Conservation (phyloP, 176 grass and related monocot genomes). For the Typha latifolia region DNA sequence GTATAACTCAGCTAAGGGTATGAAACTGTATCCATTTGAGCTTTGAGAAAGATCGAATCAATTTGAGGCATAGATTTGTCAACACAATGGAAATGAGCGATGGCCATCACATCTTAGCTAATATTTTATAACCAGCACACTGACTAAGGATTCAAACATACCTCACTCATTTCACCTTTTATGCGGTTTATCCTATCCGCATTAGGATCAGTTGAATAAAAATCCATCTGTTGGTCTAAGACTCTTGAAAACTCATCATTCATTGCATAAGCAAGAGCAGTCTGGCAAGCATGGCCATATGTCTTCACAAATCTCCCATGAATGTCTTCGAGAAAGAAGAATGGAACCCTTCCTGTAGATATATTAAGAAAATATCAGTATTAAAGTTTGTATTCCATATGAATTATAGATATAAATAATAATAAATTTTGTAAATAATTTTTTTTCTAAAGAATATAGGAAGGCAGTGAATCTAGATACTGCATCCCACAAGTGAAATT, state of each 20-base stretch:
- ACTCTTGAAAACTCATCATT: slow-evolving; percentile 98
- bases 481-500: too few species aligned
- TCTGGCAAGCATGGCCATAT: slow-evolving; percentile 74
- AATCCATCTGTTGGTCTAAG: slow-evolving; percentile 81
- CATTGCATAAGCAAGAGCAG: slow-evolving; percentile 77
- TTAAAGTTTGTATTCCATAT: neutral
- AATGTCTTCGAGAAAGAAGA: slow-evolving; percentile 89
- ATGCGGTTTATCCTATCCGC: slow-evolving; percentile 91
- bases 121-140: neutral
- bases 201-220: slow-evolving; percentile 87
- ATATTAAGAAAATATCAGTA: neutral
- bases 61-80: too few species aligned
- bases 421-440: too few species aligned
- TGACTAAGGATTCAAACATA: slow-evolving; percentile 9
- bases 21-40: too few species aligned
- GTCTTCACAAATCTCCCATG: slow-evolving; percentile 90
- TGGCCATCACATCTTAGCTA: too few species aligned
- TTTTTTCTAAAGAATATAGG: too few species aligned
- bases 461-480: too few species aligned
- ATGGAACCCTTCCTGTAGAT: slow-evolving; percentile 64
- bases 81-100: too few species aligned
- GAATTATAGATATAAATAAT: neutral
- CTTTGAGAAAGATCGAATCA: too few species aligned
- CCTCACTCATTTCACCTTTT: slow-evolving; percentile 92
- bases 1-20: too few species aligned